Base-by-base conservation (phyloP, 2,329 filamentous ascomycete species). In the Colletotrichum limetticola region DNA sequence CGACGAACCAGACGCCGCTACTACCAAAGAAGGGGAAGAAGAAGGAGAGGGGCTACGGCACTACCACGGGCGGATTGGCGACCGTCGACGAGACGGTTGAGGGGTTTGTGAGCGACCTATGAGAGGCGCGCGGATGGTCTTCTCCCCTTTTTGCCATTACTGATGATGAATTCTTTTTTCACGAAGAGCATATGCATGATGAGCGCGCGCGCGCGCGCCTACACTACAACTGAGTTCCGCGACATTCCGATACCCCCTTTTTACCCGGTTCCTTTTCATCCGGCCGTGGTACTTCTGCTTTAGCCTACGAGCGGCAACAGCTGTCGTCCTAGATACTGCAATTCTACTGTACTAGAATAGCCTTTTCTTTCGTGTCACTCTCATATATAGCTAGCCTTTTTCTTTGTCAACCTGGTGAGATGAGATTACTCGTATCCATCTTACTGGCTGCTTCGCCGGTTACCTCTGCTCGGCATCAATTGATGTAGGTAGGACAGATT, bases 1-100 rank as follows among this genome's bases (percentile, higher is more conserved):
- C 26, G 59, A 60, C 42, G 35, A 72, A 28, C 37, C 57, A 64
- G 5, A 65, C 59, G 32, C 55, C 22, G 16, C 37, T 53, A 32
- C n/a, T 19, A 32, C 52, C n/a, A 32, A 56, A 22, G 35, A 56
- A 57, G 32, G 52, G 62, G 1, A 74, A 72, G 32, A 57, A 24
- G 49, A 66, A 60, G 32, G 66, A 65, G 26, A 60, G 61, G 37
- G 71, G 71, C 3, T 74, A 74, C 59, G 68, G 71, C 30, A 74
- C 71, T 30, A 72, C 35, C 8, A 62, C 62, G n/a, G 57, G 71
- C 11, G 62, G 49, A 2, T 32, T 73, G 46, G 71, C 60, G 19
- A 14, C 63, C 12, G 60, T 71, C 19, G 59, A 66, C n/a, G 67
- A 73, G 56, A 46, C 55, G 24, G 60, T 22, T 28, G 65, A 72